Conservation (phyloP, 352 stramenopile genomes). For the Hyaloperonospora arabidopsidis region DNA sequence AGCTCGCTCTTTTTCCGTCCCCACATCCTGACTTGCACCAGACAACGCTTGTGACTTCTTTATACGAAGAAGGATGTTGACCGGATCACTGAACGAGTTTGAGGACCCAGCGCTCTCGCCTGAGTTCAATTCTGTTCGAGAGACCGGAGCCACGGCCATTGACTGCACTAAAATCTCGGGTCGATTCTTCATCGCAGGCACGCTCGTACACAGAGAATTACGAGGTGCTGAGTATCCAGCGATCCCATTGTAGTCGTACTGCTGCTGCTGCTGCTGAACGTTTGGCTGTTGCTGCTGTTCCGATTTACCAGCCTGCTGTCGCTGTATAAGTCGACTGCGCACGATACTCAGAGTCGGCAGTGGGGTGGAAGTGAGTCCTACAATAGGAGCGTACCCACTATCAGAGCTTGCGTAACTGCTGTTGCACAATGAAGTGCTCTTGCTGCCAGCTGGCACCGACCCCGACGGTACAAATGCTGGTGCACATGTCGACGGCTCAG, state of each 20-base stretch:
- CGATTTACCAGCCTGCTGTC: conserved; percentile 26
- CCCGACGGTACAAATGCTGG: conserved; percentile 10
- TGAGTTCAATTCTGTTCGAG: conserved; percentile 20
- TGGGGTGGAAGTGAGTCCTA: conserved; percentile 25
- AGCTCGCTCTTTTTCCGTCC: conserved; percentile 26
- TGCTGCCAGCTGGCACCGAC: conserved; percentile 10
- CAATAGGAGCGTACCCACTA: conserved; percentile 11
- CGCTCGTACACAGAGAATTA: conserved; percentile 7
- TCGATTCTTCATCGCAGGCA: conserved; percentile 18
- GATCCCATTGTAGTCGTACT: conserved; percentile 25
- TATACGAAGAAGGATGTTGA: conserved; percentile 69
- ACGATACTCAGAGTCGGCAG: conserved; percentile 60
- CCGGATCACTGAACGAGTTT: conserved; percentile 62
- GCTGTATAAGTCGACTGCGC: conserved; percentile 52
- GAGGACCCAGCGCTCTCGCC: conserved; percentile 29
- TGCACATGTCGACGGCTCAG: conserved; percentile 9
- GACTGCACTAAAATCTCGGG: conserved; percentile 20
- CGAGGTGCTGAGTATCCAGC: conserved; percentile 17
- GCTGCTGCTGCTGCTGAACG: conserved; percentile 21
- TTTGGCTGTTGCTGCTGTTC: conserved; percentile 21
- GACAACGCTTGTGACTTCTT: conserved; percentile 55
- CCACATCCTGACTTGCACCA: conserved; percentile 23
- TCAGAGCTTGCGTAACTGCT: conserved; percentile 22
- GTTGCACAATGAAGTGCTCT: conserved; percentile 16
- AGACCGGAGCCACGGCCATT: conserved; percentile 14